phyloP scores from a whole-genome alignment of 2,329 filamentous ascomycete genomes.

The Pseudocercospora ulei region DNA sequence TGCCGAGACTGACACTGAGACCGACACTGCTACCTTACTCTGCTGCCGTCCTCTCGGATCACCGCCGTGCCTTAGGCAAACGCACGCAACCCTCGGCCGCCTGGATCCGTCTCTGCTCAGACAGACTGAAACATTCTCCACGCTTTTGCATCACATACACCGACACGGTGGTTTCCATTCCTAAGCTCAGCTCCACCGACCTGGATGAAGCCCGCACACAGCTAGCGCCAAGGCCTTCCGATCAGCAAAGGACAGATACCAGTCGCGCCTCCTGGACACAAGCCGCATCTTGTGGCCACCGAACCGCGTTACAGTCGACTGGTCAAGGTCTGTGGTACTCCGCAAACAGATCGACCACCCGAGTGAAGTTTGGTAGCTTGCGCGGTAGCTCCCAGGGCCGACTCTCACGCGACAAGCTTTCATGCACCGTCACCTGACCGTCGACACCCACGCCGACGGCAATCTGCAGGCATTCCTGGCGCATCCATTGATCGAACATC shows the following conservation, averaged over 20 bases:
- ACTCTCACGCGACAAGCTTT: slow-evolving; percentile 21
- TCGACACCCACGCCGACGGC: slow-evolving; percentile 12
- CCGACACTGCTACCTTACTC: slow-evolving; percentile 1
- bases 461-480: slow-evolving; percentile 17
- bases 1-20: slow-evolving; percentile 5
- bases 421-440: slow-evolving; percentile 20
- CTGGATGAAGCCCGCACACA: slow-evolving; percentile 26
- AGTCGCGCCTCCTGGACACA: slow-evolving; percentile 23
- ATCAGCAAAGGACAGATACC: slow-evolving; percentile 21
- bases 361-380: slow-evolving; percentile 21
- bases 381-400: slow-evolving; percentile 16
- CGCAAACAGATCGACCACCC: slow-evolving; percentile 19
- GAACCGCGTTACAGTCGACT: slow-evolving; percentile 24
- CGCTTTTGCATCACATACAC: slow-evolving; percentile 27
- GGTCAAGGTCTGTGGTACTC: slow-evolving; percentile 23
- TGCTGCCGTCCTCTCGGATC: slow-evolving; percentile 4
- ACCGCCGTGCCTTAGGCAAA: slow-evolving; percentile 9
- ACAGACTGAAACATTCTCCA: slow-evolving; percentile 23
- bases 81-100: slow-evolving; percentile 14
- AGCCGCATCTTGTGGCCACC: slow-evolving; percentile 22
- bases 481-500: slow-evolving; percentile 19
- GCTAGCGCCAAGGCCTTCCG: slow-evolving; percentile 21
- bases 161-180: slow-evolving; percentile 27
- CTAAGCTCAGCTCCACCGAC: slow-evolving; percentile 26
- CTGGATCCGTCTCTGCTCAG: slow-evolving; percentile 14